Evolutionary conservation across 78 protist genomes (phyloP), one percentile per base, ranked within the genome.

Genomic region (Pelomyxa schiedti): DNA sequence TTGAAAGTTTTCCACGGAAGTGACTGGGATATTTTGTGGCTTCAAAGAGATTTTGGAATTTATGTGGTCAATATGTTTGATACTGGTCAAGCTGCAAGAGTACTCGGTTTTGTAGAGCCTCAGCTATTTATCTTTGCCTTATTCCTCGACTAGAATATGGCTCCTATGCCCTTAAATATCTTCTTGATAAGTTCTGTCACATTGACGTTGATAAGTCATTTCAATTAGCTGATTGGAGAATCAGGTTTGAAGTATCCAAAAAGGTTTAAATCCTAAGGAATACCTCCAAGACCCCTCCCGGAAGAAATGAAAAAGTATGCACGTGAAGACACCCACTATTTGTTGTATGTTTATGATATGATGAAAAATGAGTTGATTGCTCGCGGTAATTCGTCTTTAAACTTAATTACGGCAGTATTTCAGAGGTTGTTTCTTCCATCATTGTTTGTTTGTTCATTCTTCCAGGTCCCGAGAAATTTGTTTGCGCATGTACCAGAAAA

Each of bases 61-160:
- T 97, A 97, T 83, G 36, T 96, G n/a, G 98, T 96, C 67, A 94
- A 94, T 76, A n/a, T 95, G 85, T 95, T 96, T 43, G 99, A 96
- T 76, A 93, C 98, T 0, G 97, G 98, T 3, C 94, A 91, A 37
- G 99, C 98, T 0, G 79, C 94, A 4, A 52, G 92, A 36, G 42
- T 79, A 8, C 40, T 88, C 1, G n/a, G n/a, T n/a, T n/a, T n/a
- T n/a, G n/a, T n/a, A n/a, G n/a, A n/a, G n/a, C n/a, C n/a, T n/a
- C n/a, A n/a, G n/a, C n/a, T n/a, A n/a, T n/a, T n/a, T n/a, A n/a
- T n/a, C n/a, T n/a, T n/a, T n/a, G n/a, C n/a, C n/a, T n/a, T n/a
- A n/a, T n/a, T n/a, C n/a, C n/a, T n/a, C n/a, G 86, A 67, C 42
- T n/a, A n/a, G n/a, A n/a, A n/a, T 81, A 70, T 37, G 88, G 86